phyloP scores from a whole-genome alignment of 371 early-diverging fungal genomes.

The Synchytrium microbalum region DNA sequence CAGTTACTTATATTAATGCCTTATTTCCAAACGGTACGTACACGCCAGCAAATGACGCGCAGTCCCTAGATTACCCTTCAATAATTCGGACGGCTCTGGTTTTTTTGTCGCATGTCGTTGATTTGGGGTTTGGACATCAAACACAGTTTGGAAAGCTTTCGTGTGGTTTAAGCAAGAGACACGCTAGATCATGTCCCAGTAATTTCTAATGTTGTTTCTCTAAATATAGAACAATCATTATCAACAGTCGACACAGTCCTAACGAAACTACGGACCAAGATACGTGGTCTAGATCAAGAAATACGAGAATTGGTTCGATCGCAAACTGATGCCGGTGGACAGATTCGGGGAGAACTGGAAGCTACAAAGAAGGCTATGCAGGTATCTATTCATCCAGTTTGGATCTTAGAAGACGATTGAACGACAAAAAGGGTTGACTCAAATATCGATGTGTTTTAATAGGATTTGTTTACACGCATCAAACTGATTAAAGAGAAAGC shows the following conservation, averaged over 20 bases:
- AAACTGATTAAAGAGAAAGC: slow-evolving; percentile 79
- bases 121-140: no score
- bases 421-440: slow-evolving; percentile 12
- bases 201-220: no score
- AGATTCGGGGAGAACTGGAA: slow-evolving; percentile 49
- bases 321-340: slow-evolving; percentile 51
- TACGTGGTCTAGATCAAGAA: slow-evolving; percentile 49
- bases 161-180: no score
- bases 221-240: slow-evolving; percentile 67
- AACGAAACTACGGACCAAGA: slow-evolving; percentile 50
- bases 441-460: background rate
- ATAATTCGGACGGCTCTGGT: no score
- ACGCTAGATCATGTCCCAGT: no score
- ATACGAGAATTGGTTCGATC: slow-evolving; percentile 61
- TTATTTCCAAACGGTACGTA: slow-evolving; percentile 71
- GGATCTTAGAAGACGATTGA: slow-evolving; percentile 2
- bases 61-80: background rate
- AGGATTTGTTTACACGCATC: slow-evolving; percentile 68
- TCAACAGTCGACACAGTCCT: slow-evolving; percentile 58
- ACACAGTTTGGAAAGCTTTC: no score
- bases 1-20: slow-evolving; percentile 65
- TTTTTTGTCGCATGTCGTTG: no score
- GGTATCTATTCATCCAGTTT: slow-evolving; percentile 29
- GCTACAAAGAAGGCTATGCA: slow-evolving; percentile 62
- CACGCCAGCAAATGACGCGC: slow-evolving; percentile 2